Conservation (phyloP, 2,329 filamentous ascomycete genomes). For the Colletotrichum sp. region DNA sequence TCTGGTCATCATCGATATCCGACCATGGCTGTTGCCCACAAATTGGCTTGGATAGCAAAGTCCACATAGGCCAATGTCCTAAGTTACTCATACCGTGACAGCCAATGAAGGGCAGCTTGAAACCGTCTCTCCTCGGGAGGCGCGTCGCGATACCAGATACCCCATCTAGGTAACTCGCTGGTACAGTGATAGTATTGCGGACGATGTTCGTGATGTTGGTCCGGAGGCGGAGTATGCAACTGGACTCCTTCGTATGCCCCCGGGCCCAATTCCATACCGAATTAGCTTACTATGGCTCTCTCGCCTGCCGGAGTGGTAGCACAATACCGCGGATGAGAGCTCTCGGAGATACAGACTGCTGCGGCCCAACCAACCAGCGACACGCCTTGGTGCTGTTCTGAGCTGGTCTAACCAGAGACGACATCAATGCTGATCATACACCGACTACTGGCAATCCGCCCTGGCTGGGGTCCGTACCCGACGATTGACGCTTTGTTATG, state of each 20-base stretch:
- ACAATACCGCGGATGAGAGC: neutral
- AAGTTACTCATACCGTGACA: neutral
- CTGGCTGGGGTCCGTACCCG: neutral
- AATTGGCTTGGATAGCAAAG: no score
- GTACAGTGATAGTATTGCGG: neutral
- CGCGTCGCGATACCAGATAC: accelerated
- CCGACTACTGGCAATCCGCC: neutral
- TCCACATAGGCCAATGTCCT: no score
- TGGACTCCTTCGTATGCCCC: neutral
- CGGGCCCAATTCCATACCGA: neutral
- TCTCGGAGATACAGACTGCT: neutral
- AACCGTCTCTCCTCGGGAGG: neutral
- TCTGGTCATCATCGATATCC: no score
- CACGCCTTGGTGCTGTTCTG: no score
- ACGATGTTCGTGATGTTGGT: accelerated
- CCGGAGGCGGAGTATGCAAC: neutral
- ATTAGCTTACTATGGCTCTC: neutral
- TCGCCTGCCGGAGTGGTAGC: neutral
- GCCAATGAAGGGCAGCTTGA: neutral
- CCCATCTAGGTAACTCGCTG: no score
- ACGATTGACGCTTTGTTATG: neutral
- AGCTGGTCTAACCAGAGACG: neutral
- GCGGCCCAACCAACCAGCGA: no score
- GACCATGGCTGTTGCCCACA: no score
- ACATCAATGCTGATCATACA: neutral